Evolutionary conservation across 768 basidiomycete genomes (phyloP).

Genomic region (Megacollybia marginata): DNA sequence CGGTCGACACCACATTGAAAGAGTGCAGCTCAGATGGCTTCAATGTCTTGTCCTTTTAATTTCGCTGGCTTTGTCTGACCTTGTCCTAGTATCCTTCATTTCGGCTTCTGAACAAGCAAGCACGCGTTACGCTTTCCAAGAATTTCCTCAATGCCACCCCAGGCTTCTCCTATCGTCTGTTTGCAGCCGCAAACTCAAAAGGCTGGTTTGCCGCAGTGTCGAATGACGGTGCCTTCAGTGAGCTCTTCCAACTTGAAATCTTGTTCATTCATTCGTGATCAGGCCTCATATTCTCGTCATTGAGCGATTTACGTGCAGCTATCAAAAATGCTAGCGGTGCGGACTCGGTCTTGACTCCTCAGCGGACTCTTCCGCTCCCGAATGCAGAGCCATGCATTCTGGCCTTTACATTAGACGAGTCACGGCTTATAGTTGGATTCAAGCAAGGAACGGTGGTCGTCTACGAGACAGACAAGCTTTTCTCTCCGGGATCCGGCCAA

Average conservation of each 20-base stretch:
- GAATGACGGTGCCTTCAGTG: slow-evolving; percentile 30
- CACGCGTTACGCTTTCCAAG: slow-evolving; percentile 57
- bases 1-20: slow-evolving; percentile 29
- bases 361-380: slow-evolving; percentile 38
- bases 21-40: slow-evolving; percentile 35
- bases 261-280: background rate
- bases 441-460: slow-evolving; percentile 52
- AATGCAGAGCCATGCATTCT: slow-evolving; percentile 45
- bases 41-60: slow-evolving; percentile 26
- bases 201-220: slow-evolving; percentile 68
- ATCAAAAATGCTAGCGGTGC: slow-evolving; percentile 31
- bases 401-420: slow-evolving; percentile 50
- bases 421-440: slow-evolving; percentile 52
- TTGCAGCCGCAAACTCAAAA: slow-evolving; percentile 50
- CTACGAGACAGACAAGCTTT: slow-evolving; percentile 48
- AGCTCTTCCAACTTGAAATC: slow-evolving; percentile 6
- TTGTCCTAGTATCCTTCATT: slow-evolving; percentile 38
- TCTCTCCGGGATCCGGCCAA: slow-evolving; percentile 34
- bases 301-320: slow-evolving; percentile 51
- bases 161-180: slow-evolving; percentile 39
- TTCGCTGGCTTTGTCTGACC: slow-evolving; percentile 2
- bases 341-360: slow-evolving; percentile 38
- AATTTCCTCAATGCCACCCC: slow-evolving; percentile 34
- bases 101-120: slow-evolving; percentile 50
- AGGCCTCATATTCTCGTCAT: slow-evolving; percentile 60